Percentiles rank a stretch among this genome's conserved stretches.
Evolutionary conservation across 2,329 filamentous ascomycete genomes (phyloP).

Genomic region (Bertia moriformis): DNA sequence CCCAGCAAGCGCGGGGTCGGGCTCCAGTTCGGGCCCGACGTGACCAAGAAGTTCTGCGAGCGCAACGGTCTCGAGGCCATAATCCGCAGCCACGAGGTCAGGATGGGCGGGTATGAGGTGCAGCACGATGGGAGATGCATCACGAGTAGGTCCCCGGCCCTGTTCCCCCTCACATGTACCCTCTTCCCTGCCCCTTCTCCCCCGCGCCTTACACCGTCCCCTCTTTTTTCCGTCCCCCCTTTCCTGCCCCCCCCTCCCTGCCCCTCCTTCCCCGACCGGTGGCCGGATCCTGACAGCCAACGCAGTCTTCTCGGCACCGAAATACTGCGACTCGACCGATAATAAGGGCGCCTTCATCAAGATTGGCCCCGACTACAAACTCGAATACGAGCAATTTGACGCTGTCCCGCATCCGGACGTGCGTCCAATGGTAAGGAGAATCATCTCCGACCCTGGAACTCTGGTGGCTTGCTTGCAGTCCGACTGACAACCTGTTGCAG

Average conservation of each 20-base stretch:
- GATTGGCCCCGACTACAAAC: slow-evolving; percentile 82
- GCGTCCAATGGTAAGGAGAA: slow-evolving; percentile 69
- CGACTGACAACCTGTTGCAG: no score
- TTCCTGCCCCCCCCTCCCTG: not conserved
- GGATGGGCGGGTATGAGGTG: slow-evolving; percentile 96
- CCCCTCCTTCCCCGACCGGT: slow-evolving; percentile 4
- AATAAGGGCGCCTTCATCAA: slow-evolving; percentile 99
- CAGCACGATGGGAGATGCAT: slow-evolving; percentile 94
- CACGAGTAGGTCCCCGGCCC: slow-evolving; percentile 56
- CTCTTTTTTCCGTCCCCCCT: no score
- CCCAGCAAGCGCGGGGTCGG: slow-evolving; percentile 95
- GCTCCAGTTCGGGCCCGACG: slow-evolving; percentile 88
- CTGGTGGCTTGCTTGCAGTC: not conserved
- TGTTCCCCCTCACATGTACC: slow-evolving; percentile 1
- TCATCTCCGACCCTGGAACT: slow-evolving; percentile 8
- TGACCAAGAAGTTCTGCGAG: slow-evolving; percentile 93
- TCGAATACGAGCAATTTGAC: slow-evolving; percentile 85
- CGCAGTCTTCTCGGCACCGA: slow-evolving; percentile 85
- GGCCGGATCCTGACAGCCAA: slow-evolving; percentile 10
- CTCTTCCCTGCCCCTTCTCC: no score
- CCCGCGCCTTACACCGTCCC: no score
- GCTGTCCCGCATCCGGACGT: slow-evolving; percentile 93
- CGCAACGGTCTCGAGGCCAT: slow-evolving; percentile 88
- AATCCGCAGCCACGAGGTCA: slow-evolving; percentile 92
- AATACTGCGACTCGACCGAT: slow-evolving; percentile 93